phyloP scores from a whole-genome alignment of 1,139 yeast species.

The Debaryomycetaceae sp. region DNA sequence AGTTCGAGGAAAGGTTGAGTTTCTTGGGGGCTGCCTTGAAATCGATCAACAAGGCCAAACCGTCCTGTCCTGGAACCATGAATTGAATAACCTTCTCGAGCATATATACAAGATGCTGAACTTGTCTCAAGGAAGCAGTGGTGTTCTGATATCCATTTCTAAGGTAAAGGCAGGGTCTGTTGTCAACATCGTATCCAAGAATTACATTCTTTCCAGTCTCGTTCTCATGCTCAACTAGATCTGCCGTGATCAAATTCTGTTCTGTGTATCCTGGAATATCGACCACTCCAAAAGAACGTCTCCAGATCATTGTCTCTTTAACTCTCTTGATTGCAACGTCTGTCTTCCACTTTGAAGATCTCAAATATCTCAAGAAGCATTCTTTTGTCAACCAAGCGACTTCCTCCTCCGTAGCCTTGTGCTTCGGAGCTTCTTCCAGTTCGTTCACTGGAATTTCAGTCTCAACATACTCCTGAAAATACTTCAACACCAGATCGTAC shows the following conservation, averaged over 20 bases:
- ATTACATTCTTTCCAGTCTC: constrained; percentile 86
- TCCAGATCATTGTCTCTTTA: constrained; percentile 78
- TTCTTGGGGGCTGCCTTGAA: constrained; percentile 61
- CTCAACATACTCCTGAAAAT: constrained; percentile 20
- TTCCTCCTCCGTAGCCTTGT: constrained; percentile 48
- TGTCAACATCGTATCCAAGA: constrained; percentile 83
- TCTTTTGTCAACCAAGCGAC: constrained; percentile 90
- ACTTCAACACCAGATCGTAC: constrained; percentile 22
- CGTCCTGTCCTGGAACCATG: constrained; percentile 96
- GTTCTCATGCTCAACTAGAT: constrained; percentile 65
- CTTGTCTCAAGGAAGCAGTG: constrained; percentile 78
- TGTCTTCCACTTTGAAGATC: constrained; percentile 88
- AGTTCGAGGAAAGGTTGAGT: constrained; percentile 36
- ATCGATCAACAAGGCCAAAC: constrained; percentile 83
- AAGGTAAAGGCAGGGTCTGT: constrained; percentile 85
- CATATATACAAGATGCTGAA: constrained; percentile 89
- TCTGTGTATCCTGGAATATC: constrained; percentile 45
- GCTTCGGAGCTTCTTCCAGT: constrained; percentile 15
- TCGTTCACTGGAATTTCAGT: constrained; percentile 23
- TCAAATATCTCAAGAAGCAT: constrained; percentile 77
- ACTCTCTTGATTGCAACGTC: constrained; percentile 70
- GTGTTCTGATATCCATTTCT: constrained; percentile 95
- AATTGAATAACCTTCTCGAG: constrained; percentile 84
- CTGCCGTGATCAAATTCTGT: constrained; percentile 52
- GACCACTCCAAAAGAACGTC: constrained; percentile 85